A percentile compares a stretch with the other conserved stretches of the same genome.
Evolutionary conservation across 768 basidiomycete species (phyloP).

Genomic region (Termitomyces sp.): DNA sequence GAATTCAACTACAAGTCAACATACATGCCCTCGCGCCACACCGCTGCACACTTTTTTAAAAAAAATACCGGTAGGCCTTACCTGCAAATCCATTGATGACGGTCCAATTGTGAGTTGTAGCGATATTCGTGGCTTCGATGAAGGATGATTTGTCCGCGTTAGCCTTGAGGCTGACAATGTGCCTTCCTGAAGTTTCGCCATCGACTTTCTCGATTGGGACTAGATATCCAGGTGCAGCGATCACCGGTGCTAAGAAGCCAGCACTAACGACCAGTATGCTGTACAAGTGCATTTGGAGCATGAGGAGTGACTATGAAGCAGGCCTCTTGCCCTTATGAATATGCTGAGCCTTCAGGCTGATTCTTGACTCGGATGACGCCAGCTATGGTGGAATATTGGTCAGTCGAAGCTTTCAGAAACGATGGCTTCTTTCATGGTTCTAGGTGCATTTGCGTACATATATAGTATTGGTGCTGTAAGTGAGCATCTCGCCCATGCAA

Average conservation of each 20-base stretch:
- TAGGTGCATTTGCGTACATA: too few relatives aligned
- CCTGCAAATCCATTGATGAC: conserved; percentile 31
- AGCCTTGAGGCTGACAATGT: conserved; percentile 30
- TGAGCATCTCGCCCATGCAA: too few relatives aligned
- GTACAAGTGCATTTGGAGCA: background rate
- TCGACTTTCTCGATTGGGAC: conserved; percentile 1
- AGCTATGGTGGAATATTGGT: too few relatives aligned
- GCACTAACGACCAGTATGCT: background rate
- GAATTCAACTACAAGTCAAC: background rate
- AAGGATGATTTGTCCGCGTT: conserved; percentile 21
- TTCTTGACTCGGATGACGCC: background rate
- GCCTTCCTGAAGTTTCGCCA: conserved; percentile 23
- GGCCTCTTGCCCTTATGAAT: background rate
- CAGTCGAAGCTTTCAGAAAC: too few relatives aligned
- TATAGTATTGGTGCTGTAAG: too few relatives aligned
- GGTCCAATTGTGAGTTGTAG: conserved; percentile 22
- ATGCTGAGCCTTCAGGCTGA: background rate
- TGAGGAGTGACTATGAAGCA: background rate
- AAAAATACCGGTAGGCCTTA: background rate
- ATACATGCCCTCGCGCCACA: too few relatives aligned
- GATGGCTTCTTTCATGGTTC: too few relatives aligned
- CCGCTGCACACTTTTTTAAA: too few relatives aligned
- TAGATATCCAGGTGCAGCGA: background rate
- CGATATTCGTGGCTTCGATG: conserved; percentile 4
- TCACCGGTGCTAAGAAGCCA: background rate